Evolutionary conservation across 805 yeast species (phyloP), one percentile per base, ranked within the genome.

Genomic region (Candida sithepensis): DNA sequence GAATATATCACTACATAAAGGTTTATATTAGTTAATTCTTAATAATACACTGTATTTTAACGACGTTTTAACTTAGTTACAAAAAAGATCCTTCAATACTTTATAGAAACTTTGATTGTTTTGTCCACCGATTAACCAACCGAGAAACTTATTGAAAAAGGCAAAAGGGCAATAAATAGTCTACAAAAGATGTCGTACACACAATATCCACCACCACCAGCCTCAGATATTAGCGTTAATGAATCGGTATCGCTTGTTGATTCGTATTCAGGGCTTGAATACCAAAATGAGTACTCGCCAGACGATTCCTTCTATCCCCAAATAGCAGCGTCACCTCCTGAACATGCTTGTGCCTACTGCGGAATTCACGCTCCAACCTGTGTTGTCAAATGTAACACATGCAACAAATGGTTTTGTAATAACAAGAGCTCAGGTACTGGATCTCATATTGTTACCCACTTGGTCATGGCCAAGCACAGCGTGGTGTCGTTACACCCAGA

Each of bases 361-460:
- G 94, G 90, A 1, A 72, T 88, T 23, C 81, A 80, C 50, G 65
- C 78, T 9, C 75, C 88, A 1, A 64, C 78, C 5, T 75, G 84
- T 42, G 85, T 89, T 13, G 85, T 86, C 38, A 81, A 84, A 55
- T 91, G 97, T 69, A 78, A 78, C 49, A 72, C 75, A 5, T 91
- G 97, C 66, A 67, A 79, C 55, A 84, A 82, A 61, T 91, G 97
- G 97, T 91, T 91, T 63, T 91, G 97, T 70, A 91, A 91, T 62
- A 77, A 87, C 13, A 79, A 80, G 47, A 67, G 79, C 12, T 68
- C 78, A 10, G 79, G 86, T 14, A 44, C 60, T 13, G 67, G 68
- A 2, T 85, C 96, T 1, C 97, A 91, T 64, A 87, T 91, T 14
- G 82, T 91, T 18, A 86, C 87, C 16, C 97, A 91, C 66, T 68